A percentile compares a stretch with the other conserved stretches of the same genome.
Evolutionary conservation across 192 early-diverging fungal genomes (phyloP).

Genomic region (Obelidium mucronatum): DNA sequence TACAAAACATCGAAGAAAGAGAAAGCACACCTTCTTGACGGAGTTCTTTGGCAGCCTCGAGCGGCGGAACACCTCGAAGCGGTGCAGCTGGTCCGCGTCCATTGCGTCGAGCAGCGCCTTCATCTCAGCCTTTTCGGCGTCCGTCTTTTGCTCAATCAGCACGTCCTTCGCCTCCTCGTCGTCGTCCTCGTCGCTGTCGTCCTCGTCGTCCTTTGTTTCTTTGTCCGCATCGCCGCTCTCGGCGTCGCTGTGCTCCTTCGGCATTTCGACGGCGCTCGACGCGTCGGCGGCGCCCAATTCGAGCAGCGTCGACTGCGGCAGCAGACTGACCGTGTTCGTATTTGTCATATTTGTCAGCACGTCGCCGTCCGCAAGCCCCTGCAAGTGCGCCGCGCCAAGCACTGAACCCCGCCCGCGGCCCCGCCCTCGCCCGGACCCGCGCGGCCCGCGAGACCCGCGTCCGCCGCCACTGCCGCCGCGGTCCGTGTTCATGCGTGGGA

Average conservation of each 20-base stretch:
- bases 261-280: conserved; percentile 6
- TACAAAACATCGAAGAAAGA: not conserved
- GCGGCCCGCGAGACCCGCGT: not conserved
- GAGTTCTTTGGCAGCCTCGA: conserved; percentile 76
- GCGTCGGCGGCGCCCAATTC: not conserved
- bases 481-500: not conserved
- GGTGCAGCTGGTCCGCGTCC: conserved; percentile 26
- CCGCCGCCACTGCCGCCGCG: conserved; percentile 6
- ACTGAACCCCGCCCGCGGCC: conserved; percentile 23
- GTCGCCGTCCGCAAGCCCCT: no score
- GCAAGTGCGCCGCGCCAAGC: not conserved
- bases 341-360: no score
- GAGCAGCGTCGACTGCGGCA: not conserved
- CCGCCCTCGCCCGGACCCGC: conserved; percentile 12
- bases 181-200: conserved; percentile 26
- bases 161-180: conserved; percentile 30
- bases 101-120: conserved; percentile 32
- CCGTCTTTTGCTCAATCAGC: conserved; percentile 18
- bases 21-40: conserved; percentile 68
- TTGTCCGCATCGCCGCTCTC: conserved; percentile 12
- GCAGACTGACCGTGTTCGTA: no score
- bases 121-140: conserved; percentile 30
- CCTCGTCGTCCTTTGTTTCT: conserved; percentile 21
- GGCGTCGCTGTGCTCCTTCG: not conserved
- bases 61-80: conserved; percentile 82